Percentiles rank a stretch among this genome's conserved stretches.
phyloP scores from a whole-genome alignment of 176 grass and related monocot genomes.

The Chrysopogon serrulatus region DNA sequence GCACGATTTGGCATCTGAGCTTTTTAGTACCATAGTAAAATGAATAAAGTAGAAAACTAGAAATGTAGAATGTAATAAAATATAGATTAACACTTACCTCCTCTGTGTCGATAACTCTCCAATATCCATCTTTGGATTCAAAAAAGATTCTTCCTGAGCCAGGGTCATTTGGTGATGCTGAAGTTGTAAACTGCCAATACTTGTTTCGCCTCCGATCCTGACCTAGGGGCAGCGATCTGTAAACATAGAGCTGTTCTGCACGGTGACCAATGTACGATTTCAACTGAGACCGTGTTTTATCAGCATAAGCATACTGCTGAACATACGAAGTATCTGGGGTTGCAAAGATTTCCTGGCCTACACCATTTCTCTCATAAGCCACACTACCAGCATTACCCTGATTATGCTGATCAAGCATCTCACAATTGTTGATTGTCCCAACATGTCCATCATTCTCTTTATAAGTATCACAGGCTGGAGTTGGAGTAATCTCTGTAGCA shows the following conservation, averaged over 20 bases:
- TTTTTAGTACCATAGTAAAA: neutral
- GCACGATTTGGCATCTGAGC: neutral
- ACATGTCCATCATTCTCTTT: constrained; percentile 43
- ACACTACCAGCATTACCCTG: constrained; percentile 33
- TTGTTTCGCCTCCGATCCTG: constrained; percentile 90
- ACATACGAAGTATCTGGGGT: constrained; percentile 44
- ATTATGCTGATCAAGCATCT: constrained; percentile 40
- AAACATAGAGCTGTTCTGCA: constrained; percentile 87
- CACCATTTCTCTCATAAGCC: constrained; percentile 58
- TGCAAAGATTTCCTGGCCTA: constrained; percentile 45
- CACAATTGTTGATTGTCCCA: constrained; percentile 35
- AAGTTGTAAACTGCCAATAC: constrained; percentile 94
- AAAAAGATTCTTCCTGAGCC: constrained; percentile 94
- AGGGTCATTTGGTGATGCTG: constrained; percentile 89
- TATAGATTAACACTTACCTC: constrained; percentile 49
- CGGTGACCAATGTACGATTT: constrained; percentile 87
- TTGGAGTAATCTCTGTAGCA: constrained; percentile 37
- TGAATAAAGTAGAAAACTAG: neutral
- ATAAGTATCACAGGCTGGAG: constrained; percentile 40
- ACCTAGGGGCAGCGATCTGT: constrained; percentile 83
- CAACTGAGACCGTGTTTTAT: constrained; percentile 84
- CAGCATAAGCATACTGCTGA: constrained; percentile 84
- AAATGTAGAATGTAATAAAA: neutral
- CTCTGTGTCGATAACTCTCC: constrained; percentile 88
- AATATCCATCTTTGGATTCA: constrained; percentile 80